Conservation (phyloP, 2,329 filamentous ascomycete species). For the Diplodia mutila region DNA sequence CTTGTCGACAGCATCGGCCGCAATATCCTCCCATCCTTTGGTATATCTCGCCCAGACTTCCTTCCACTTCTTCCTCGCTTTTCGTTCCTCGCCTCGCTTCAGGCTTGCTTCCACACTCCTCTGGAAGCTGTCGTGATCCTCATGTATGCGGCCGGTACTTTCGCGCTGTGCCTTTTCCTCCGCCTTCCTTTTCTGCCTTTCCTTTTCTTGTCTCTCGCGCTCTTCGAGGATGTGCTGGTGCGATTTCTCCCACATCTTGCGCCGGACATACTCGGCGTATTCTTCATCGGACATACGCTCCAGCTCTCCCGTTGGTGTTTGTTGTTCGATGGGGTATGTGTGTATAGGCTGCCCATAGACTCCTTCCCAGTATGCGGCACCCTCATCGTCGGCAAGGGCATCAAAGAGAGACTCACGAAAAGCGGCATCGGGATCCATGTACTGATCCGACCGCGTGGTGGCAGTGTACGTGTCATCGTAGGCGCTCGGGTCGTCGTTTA, state of each 20-base stretch:
- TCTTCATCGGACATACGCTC: conserved; percentile 92
- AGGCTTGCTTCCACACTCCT: conserved; percentile 72
- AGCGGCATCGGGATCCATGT: conserved; percentile 69
- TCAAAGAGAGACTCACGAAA: conserved; percentile 96
- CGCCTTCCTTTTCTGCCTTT: conserved; percentile 50
- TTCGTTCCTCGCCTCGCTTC: conserved; percentile 66
- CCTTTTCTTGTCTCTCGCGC: conserved; percentile 63
- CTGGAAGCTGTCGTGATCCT: conserved; percentile 56
- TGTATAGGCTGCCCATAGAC: conserved; percentile 98
- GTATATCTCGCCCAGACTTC: conserved; percentile 69
- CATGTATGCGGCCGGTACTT: conserved; percentile 41
- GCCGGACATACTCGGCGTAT: conserved; percentile 82
- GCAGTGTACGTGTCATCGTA: conserved; percentile 46
- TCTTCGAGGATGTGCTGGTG: conserved; percentile 83
- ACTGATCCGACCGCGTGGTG: conserved; percentile 10
- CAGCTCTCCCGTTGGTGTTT: conserved; percentile 59
- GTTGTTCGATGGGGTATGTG: conserved; percentile 66
- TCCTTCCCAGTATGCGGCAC: conserved; percentile 89
- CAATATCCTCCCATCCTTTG: conserved; percentile 64
- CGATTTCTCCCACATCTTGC: conserved; percentile 94
- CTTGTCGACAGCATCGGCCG: conserved; percentile 31
- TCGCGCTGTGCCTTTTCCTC: conserved; percentile 42
- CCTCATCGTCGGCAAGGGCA: conserved; percentile 95
- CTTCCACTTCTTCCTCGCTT: conserved; percentile 60
- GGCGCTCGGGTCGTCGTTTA: conserved; percentile 38